A percentile compares a stretch with the other conserved stretches of the same genome.
Evolutionary conservation across 106 monocot genomes (phyloP).

Genomic region (Dioscorea alata): DNA sequence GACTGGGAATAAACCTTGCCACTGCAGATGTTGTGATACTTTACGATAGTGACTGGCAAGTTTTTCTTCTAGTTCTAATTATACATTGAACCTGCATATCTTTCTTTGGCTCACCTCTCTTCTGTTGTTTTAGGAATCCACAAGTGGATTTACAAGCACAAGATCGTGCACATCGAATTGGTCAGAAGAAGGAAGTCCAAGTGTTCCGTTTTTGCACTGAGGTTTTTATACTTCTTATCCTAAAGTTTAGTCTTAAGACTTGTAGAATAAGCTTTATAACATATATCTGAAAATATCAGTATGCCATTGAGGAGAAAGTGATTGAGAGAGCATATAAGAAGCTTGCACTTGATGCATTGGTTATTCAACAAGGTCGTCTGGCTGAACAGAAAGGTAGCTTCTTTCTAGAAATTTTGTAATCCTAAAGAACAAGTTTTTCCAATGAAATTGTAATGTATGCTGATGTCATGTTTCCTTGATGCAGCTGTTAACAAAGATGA

Average conservation of each 20-base stretch:
- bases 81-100: too few species aligned
- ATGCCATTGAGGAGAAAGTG: constrained; percentile 95
- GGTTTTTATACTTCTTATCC: constrained; percentile 23
- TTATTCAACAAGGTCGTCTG: constrained; percentile 96
- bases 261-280: background rate
- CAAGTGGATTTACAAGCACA: constrained; percentile 96
- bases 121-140: constrained; percentile 62
- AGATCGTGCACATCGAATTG: constrained; percentile 95
- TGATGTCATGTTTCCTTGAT: background rate
- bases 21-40: constrained; percentile 98
- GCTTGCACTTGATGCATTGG: constrained; percentile 97
- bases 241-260: background rate
- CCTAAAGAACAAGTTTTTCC: background rate
- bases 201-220: constrained; percentile 95
- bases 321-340: constrained; percentile 99
- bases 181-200: constrained; percentile 96
- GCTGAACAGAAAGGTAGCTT: constrained; percentile 89
- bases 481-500: constrained; percentile 99
- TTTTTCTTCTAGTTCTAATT: background rate
- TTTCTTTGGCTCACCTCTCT: too few species aligned
- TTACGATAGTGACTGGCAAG: constrained; percentile 86
- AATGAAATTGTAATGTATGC: background rate
- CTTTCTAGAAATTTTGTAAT: background rate
- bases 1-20: constrained; percentile 89
- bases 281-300: constrained; percentile 38